Conservation (phyloP, 306 rosid genomes). For the Fagus crenata region DNA sequence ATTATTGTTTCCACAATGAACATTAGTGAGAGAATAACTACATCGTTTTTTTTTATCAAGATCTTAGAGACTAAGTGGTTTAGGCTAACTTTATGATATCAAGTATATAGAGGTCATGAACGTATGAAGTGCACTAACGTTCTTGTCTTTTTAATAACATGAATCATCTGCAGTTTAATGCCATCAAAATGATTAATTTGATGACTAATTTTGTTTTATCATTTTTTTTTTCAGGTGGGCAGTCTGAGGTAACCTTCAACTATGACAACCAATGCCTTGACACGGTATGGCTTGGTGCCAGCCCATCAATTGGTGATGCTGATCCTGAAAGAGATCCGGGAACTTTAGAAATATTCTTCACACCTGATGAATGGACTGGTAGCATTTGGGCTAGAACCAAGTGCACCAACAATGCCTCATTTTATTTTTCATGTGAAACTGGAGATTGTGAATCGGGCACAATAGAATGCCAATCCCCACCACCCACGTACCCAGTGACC, state of each 20-base stretch:
- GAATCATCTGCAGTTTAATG: background rate
- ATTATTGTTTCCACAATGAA: too few relatives aligned
- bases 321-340: background rate
- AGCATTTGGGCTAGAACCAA: conserved; percentile 27
- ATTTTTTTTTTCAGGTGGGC: conserved; percentile 19
- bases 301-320: conserved; percentile 25
- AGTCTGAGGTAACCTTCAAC: conserved; percentile 18
- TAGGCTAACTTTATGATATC: too few relatives aligned
- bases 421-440: conserved; percentile 32
- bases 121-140: too few relatives aligned
- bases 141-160: too few relatives aligned
- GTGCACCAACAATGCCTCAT: conserved; percentile 5
- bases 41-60: too few relatives aligned
- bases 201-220: background rate
- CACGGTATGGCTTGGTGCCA: conserved; percentile 14
- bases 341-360: background rate
- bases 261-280: conserved; percentile 8
- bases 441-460: conserved; percentile 27
- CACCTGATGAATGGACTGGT: conserved; percentile 35
- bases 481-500: conserved; percentile 36
- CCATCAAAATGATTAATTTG: background rate
- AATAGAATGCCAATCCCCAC: conserved; percentile 1
- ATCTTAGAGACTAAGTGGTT: too few relatives aligned
- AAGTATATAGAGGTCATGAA: too few relatives aligned
- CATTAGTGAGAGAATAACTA: too few relatives aligned